Evolutionary conservation across 805 yeast genomes (phyloP).

Genomic region (Candida loeiensis): DNA sequence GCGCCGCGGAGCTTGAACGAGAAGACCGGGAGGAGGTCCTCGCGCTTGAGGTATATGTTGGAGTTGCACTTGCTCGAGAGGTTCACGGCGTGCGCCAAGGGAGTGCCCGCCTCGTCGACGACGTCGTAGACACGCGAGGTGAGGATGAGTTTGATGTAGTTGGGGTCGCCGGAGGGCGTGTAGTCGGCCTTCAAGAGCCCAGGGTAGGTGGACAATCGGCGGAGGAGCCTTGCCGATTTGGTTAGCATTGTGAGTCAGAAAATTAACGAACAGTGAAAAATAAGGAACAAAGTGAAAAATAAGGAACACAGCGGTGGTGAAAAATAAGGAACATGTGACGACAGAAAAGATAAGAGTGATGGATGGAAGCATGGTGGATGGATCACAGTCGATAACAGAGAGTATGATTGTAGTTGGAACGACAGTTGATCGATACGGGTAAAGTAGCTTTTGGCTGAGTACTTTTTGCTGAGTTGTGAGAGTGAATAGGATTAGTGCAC

Average conservation of each 20-base stretch:
- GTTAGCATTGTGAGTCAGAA: too few relatives aligned
- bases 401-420: too few relatives aligned
- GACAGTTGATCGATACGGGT: too few relatives aligned
- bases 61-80: constrained; percentile 74
- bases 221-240: background rate
- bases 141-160: constrained; percentile 83
- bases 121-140: constrained; percentile 95
- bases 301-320: background rate
- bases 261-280: background rate
- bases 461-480: too few relatives aligned
- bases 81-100: constrained; percentile 70
- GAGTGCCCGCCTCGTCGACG: constrained; percentile 73
- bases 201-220: constrained; percentile 16
- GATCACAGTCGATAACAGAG: too few relatives aligned
- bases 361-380: too few relatives aligned
- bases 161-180: constrained; percentile 71
- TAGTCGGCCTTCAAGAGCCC: constrained; percentile 51
- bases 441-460: too few relatives aligned
- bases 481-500: too few relatives aligned
- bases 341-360: too few relatives aligned
- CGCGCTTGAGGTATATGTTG: constrained; percentile 78
- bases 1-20: constrained; percentile 97
- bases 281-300: too few relatives aligned
- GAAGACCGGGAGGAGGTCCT: constrained; percentile 91
- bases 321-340: too few relatives aligned